Evolutionary conservation across 495 filamentous ascomycete species (phyloP), one percentile per base, ranked within the genome.

Genomic region (Pseudevernia furfuracea): DNA sequence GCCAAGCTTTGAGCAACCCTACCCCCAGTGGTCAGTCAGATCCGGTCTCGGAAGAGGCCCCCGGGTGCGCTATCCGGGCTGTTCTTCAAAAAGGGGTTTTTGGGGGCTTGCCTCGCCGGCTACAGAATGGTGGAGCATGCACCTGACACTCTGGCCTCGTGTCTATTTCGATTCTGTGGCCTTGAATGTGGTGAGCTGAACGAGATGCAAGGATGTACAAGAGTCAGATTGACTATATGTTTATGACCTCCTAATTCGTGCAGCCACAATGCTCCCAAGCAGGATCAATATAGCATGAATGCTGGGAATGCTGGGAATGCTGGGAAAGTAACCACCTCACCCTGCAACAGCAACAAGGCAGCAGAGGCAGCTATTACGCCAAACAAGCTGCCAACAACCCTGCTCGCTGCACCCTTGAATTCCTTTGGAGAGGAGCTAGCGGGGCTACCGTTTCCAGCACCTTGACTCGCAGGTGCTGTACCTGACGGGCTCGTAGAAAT

Each of bases 371-470:
- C 57, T 9, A 58, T 14, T 17, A 69, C 21, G 25, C 67, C 64
- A 12, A 69, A 46, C 14, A 64, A 25, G 43, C 67, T 58, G 3
- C 59, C 46, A 11, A 49, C 21, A 19, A 67, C n/a, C 46, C 39
- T 63, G 57, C 56, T 58, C n/a, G 64, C 67, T 19, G 64, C 60
- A 34, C 67, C 64, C 44, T 60, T 60, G 61, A 67, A 69, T 4
- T 46, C 58, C 41, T 46, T 41, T 23, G 61, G 36, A 52, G 14
- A 14, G 11, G 57, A 60, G 1, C 15, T 62, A 23, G 52, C 4
- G 15, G 52, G 52, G 30, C 25, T 52, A 19, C 58, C 60, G 8
- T 55, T 44, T 21, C 58, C 52, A 28, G 59, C n/a, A 15, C 39
- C 53, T 19, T 49, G 21, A 36, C 44, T 49, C 30, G 63, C 60